Percentiles rank a stretch among this genome's conserved stretches.
These are phyloP conservation scores for Plasmodium fragile DNA, from an alignment of 169 alveolate genomes.

Conservation along the genomic window DNA sequence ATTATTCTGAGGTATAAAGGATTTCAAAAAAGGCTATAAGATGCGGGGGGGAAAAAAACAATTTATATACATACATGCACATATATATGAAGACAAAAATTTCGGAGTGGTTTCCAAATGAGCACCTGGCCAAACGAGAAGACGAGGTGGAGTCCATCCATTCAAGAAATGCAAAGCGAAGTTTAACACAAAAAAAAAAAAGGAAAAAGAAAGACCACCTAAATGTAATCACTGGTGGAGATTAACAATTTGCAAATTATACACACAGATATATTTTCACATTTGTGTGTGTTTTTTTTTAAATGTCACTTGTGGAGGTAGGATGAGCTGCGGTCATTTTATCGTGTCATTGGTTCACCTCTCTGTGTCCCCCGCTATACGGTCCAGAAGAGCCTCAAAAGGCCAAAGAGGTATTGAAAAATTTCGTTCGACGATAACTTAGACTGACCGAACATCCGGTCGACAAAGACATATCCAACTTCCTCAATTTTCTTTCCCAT, in stretches of 20 bases:
- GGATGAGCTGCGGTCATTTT: not conserved
- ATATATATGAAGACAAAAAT: not conserved
- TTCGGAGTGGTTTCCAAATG: not conserved
- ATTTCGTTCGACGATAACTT: conserved; percentile 96
- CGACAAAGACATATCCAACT: conserved; percentile 97
- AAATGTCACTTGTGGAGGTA: not conserved
- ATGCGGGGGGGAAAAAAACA: not conserved
- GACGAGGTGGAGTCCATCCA: not conserved
- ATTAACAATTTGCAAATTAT: not conserved
- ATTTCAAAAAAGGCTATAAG: conserved; percentile 33
- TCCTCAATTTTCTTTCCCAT: conserved; percentile 92
- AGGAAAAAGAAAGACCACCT: conserved; percentile 5
- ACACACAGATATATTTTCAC: not conserved
- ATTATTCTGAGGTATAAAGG: conserved; percentile 67
- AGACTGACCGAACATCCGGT: conserved; percentile 96
- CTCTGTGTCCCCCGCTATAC: conserved; percentile 54
- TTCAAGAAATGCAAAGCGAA: not conserved
- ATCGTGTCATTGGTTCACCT: not conserved
- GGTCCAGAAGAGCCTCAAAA: conserved; percentile 89
- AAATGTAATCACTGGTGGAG: not conserved
- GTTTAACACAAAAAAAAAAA: conserved; percentile 1
- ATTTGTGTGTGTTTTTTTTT: not conserved
- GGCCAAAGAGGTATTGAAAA: conserved; percentile 92
- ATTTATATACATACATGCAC: not conserved
- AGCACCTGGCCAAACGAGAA: not conserved